Conservation (phyloP, 495 filamentous ascomycete species). For the Schizothecium vesticola region DNA sequence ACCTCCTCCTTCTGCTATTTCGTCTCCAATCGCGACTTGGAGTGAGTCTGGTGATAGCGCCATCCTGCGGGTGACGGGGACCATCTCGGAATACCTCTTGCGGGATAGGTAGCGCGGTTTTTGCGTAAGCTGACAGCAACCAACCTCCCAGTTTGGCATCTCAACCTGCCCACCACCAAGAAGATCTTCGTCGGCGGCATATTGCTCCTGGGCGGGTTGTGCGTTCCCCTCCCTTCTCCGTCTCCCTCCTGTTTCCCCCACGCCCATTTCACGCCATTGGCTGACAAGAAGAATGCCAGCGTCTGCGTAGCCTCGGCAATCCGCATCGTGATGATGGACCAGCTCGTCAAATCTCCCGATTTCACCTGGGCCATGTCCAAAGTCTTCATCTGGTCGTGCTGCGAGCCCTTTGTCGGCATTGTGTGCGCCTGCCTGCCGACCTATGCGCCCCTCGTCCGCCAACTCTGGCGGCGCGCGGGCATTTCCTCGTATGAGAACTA, state of each 20-base stretch:
- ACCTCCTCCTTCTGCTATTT: not conserved
- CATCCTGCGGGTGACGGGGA: not conserved
- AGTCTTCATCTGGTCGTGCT: conserved; percentile 40
- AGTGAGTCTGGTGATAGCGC: not conserved
- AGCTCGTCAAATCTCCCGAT: conserved; percentile 30
- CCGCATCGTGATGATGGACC: conserved; percentile 35
- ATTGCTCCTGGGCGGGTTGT: conserved; percentile 39
- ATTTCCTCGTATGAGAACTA: not conserved
- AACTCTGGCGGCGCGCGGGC: conserved; percentile 8
- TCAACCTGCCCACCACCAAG: conserved; percentile 33
- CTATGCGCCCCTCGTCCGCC: conserved; percentile 33
- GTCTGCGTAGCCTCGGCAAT: conserved; percentile 39
- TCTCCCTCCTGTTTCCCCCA: too few species aligned
- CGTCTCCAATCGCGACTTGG: not conserved
- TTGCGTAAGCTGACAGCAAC: conserved; percentile 2
- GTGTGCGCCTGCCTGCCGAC: conserved; percentile 41
- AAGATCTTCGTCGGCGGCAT: conserved; percentile 40
- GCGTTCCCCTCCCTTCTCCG: conserved; percentile 10
- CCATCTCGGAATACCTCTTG: not conserved
- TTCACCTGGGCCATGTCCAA: conserved; percentile 37
- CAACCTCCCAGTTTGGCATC: conserved; percentile 22
- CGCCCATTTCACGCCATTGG: not conserved
- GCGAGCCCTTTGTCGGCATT: conserved; percentile 40
- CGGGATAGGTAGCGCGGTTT: not conserved
- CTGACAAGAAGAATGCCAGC: conserved; percentile 4